Evolutionary conservation across 2,329 filamentous ascomycete genomes (phyloP).

Genomic region (Fusarium clavum): DNA sequence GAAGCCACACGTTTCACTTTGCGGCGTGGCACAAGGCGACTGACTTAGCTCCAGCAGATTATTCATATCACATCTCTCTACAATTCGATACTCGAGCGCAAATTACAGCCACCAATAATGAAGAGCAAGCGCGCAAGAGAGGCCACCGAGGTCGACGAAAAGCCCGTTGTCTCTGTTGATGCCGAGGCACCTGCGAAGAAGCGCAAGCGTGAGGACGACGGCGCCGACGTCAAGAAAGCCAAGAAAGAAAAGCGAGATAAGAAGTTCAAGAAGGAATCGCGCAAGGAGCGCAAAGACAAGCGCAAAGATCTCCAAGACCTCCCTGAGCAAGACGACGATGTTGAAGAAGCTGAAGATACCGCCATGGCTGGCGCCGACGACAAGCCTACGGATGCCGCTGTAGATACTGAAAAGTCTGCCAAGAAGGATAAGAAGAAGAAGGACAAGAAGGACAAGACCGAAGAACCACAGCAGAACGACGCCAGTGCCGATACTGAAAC

Average conservation of each 20-base stretch:
- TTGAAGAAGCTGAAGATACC: conserved; percentile 37
- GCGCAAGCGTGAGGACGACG: conserved; percentile 52
- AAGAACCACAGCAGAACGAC: conserved; percentile 20
- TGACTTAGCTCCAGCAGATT: conserved; percentile 23
- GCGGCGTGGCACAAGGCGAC: conserved; percentile 13
- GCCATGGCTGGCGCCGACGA: conserved; percentile 44
- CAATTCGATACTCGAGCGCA: conserved; percentile 2
- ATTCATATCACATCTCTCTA: conserved; percentile 11
- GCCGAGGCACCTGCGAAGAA: conserved; percentile 50
- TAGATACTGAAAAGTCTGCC: conserved; percentile 37
- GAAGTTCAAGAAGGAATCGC: conserved; percentile 50
- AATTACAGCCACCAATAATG: conserved; percentile 31
- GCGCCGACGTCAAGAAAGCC: conserved; percentile 44
- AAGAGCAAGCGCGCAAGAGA: conserved; percentile 57
- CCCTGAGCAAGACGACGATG: conserved; percentile 49
- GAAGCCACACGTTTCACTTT: conserved; percentile 27
- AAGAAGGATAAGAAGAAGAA: conserved; percentile 49
- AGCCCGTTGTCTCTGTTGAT: conserved; percentile 36
- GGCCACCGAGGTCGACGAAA: conserved; percentile 47
- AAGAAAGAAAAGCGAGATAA: conserved; percentile 54
- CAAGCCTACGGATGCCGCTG: conserved; percentile 31
- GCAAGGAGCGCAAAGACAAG: conserved; percentile 57
- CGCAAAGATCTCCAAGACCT: conserved; percentile 54
- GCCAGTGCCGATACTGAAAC: conserved; percentile 36
- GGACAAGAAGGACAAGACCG: conserved; percentile 47